Evolutionary conservation across 371 early-diverging fungal genomes (phyloP), one percentile per base, ranked within the genome.

Genomic region (Rhizopus microsporus): DNA sequence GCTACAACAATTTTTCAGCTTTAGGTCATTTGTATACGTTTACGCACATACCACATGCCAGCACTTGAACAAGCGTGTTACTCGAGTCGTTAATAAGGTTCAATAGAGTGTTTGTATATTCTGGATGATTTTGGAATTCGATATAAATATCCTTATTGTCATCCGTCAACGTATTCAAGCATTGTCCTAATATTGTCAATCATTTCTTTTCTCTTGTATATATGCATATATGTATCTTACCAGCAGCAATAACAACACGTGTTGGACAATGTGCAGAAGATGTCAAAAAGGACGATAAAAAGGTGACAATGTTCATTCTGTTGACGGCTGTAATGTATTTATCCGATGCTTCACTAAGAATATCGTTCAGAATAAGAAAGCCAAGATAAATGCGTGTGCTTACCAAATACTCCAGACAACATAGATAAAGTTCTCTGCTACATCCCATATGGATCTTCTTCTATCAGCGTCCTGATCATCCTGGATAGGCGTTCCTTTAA

Each of bases 91-190:
- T 68, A 12, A 85, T 52, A n/a, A 83, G 77, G 32, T 58, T 74
- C 55, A 74, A 74, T 32, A 90, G 69, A 35, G 72, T 71, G 32
- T 74, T 71, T 12, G 77, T 65, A 35, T 84, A 85, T 46, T 82
- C 81, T 7, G 83, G 76, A 55, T 87, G 83, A 32, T 77, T 75
- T 39, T 82, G 73, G 65, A 90, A 84, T 31, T 83, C 78, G 32
- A 78, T 77, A 37, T 81, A 74, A 47, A 85, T 71, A 10, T 84
- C 82, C 8, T 72, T 69, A 66, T 93, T 93, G n/a, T 89, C 87
- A 35, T 94, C 94, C 0, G 93, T 88, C 43, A 95, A 65, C 0
- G 91, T 91, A 63, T 88, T 88, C 43, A 95, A 81, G 46, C 89
- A 89, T 75, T 93, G 94, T 8, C 87, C 88, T 84, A 48, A 15